Evolutionary conservation across 345 rosid species (phyloP), one percentile per base, ranked within the genome.

Genomic region (Eutrema yunnanense): DNA sequence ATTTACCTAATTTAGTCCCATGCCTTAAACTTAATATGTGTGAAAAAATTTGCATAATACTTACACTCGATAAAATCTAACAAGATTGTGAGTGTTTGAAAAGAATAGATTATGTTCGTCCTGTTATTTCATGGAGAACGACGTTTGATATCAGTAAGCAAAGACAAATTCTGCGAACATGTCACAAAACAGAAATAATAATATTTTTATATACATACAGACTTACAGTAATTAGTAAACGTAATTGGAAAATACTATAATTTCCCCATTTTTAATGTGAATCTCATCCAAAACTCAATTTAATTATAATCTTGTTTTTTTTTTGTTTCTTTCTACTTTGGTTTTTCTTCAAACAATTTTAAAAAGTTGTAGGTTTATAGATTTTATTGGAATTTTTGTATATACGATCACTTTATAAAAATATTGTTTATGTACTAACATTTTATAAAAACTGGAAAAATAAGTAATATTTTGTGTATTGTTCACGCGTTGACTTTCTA

Each of bases 151-250:
- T 60, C 54, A 67, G 27, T 42, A 43, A 43, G 56, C 42, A 54
- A 43, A 67, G 67, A 75, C 72, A 65, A 66, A 51, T 60, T 67
- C 55, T 61, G 68, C 51, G 53, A 67, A 59, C 68, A 67, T 33
- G 13, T 1, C 48, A 59, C 62, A 51, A 59, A 46, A 33, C 44
- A 49, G 22, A 46, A 36, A 62, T 34, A 19, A 38, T 38, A 41
- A 1, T 42, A 62, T 34, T 56, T 19, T 33, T 19, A 36, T 37
- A 9, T 47, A 8, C 34, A 68, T 22, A 52, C n/a, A 34, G 6
- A 55, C 5, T 19, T 19, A 19, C 22, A 19, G 22, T 19, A 19
- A 19, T 19, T 34, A 33, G 6, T 12, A 43, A 53, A 71, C 34
- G 8, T 48, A 30, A 27, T 30, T 58, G 52, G 30, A 26, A 19